Base-by-base conservation (phyloP, 352 stramenopile genomes). In the Phytophthora aleatoria region DNA sequence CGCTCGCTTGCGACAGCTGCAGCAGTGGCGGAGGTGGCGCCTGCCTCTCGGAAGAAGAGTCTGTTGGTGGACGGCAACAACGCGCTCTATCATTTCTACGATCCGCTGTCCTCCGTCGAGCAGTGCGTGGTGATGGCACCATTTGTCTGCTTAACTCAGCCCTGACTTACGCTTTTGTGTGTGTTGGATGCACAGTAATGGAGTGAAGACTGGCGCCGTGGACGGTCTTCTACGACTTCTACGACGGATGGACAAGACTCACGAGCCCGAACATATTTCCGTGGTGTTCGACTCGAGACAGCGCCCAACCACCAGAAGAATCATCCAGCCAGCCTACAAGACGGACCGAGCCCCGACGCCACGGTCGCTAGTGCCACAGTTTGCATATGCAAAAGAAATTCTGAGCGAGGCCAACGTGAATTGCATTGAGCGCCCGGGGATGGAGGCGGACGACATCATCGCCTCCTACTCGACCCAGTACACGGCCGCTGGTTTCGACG, bases 361-460 rank as follows among this genome's bases (percentile, higher is more conserved):
- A 30, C 45, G 38, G 6, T 76, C 73, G 6, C 69, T 90, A 8
- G 52, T 60, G 0, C 42, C 69, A 26, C 81, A 90, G 47, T 81
- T 90, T 33, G 52, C 58, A 7, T 69, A 77, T n/a, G 81, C 79
- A 0, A 71, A 71, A 28, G 45, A 58, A 8, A 39, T 78, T 28
- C 44, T 91, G 24, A 8, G 24, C 15, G 45, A 50, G 5, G 68
- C 60, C 20, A 50, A 67, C 9, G 55, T 91, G 26, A 84, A 89
- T 54, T 84, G 71, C 53, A 85, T 91, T 36, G 64, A 77, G 45
- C 62, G 57, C 16, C 70, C 76, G 2, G 78, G 79, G 12, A 70
- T 86, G 27, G 82, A 91, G 53, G 82, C 82, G 20, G 82, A 91
- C 57, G 82, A 91, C 59, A 53, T 91, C 51, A 85, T 91, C 48